Conservation (phyloP, 2,329 filamentous ascomycete species). For the Aureobasidium sp. region DNA sequence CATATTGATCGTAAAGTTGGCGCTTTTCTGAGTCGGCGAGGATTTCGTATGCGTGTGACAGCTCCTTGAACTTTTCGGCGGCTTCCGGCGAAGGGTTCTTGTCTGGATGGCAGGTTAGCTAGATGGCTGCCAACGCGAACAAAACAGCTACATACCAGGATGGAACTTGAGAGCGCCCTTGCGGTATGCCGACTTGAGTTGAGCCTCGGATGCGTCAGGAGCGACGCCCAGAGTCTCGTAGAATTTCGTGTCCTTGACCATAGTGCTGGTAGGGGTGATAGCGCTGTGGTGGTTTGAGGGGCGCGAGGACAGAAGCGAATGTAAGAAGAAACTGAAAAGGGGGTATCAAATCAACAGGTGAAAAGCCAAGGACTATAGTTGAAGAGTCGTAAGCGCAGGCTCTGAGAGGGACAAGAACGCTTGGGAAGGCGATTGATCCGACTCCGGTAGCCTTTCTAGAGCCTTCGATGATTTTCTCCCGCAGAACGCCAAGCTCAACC, state of each 20-base stretch:
- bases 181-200: slow-evolving; percentile 89
- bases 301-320: background rate
- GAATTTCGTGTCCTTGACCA: slow-evolving; percentile 71
- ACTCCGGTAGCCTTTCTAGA: slow-evolving; percentile 3
- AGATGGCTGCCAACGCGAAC: background rate
- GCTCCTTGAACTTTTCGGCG: slow-evolving; percentile 96
- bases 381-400: slow-evolving; percentile 8
- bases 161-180: slow-evolving; percentile 75
- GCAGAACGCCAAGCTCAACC: background rate
- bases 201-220: slow-evolving; percentile 69
- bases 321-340: background rate
- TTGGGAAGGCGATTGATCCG: slow-evolving; percentile 8
- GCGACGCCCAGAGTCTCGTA: slow-evolving; percentile 74
- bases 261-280: slow-evolving; percentile 34
- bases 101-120: slow-evolving; percentile 45
- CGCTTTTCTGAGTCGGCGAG: slow-evolving; percentile 90
- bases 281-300: background rate
- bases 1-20: slow-evolving; percentile 90
- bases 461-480: slow-evolving; percentile 11
- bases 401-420: background rate
- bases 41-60: slow-evolving; percentile 91
- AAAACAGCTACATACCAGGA: slow-evolving; percentile 53
- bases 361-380: slow-evolving; percentile 9
- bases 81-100: slow-evolving; percentile 94
- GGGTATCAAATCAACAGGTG: slow-evolving; percentile 11